A percentile compares a stretch with the other conserved stretches of the same genome.
phyloP scores from a whole-genome alignment of 306 rosid genomes.

The Inga leiocalycina region DNA sequence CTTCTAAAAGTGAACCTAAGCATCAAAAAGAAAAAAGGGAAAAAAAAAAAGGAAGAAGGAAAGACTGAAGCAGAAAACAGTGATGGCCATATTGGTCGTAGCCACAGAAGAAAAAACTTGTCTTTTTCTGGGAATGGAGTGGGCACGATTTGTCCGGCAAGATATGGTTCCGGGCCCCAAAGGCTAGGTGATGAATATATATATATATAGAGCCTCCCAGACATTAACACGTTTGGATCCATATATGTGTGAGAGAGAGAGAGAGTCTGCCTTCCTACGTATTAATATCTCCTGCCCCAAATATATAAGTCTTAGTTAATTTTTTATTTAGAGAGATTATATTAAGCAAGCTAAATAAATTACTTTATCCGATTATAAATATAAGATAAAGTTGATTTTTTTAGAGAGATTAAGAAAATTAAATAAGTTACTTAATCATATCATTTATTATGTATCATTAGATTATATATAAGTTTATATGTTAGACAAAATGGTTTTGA shows the following conservation, averaged over 20 bases:
- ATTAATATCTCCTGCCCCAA: no score
- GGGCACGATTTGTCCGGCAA: neutral
- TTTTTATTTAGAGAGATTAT: no score
- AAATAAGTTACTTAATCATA: no score
- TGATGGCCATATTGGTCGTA: neutral
- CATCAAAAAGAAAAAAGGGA: neutral
- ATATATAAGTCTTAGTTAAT: no score
- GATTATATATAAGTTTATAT: no score
- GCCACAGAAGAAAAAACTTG: neutral
- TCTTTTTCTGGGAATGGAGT: constrained; percentile 4
- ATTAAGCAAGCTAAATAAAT: no score
- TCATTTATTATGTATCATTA: no score
- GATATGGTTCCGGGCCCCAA: neutral
- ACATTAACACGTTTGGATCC: neutral
- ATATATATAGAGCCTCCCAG: neutral
- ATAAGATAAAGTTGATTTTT: no score
- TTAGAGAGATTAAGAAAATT: no score
- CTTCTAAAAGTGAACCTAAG: neutral
- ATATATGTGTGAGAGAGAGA: neutral
- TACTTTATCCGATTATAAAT: no score
- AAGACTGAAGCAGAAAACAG: neutral
- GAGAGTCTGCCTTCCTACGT: no score
- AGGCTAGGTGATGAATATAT: neutral
- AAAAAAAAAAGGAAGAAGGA: neutral
- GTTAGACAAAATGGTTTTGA: no score